Evolutionary conservation across 164 flowering plant genomes (phyloP), one percentile per base, ranked within the genome.

Genomic region (Tinospora cordifolia): DNA sequence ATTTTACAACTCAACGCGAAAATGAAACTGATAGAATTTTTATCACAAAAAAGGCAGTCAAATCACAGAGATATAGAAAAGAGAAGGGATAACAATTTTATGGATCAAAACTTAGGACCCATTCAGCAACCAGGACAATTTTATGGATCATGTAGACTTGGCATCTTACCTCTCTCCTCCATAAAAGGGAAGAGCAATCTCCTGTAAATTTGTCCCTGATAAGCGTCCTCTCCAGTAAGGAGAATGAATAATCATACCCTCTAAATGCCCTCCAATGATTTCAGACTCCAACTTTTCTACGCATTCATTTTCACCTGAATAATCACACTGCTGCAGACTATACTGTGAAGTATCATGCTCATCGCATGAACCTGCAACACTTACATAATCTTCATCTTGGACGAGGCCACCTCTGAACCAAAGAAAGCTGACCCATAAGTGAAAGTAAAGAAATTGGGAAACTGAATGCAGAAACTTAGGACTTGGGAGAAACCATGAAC

Each of bases 301-400:
- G 8, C 46, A 65, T 74, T 64, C 77, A 67, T 60, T 76, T 57
- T 75, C 82, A 60, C n/a, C 41, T 8, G 67, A 67, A 73, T 80
- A 78, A 17, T 68, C 82, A 63, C 60, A 73, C 64, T 69, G n/a
- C 38, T 76, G 79, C 15, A 84, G 77, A 72, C 71, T 69, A 75
- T 66, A 73, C 54, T 58, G 76, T 27, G 78, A 69, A 62, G 65
- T 67, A 24, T 57, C 49, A 22, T 73, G 76, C 58, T 79, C 86
- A 65, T 68, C 3, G 68, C 69, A 71, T 67, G 85, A 81, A 67
- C 88, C 78, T n/a, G 72, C 65, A 67, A 71, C 58, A 69, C 79
- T 81, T 13, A 58, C 65, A 9, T 86, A 89, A 72, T 88, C 90
- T 70, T 83, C 87, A 44, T 82, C 79, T 79, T 76, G 82, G 17